A percentile compares a stretch with the other conserved stretches of the same genome.
Evolutionary conservation across 371 early-diverging fungal species (phyloP).

Genomic region (Blakeslea trispora): DNA sequence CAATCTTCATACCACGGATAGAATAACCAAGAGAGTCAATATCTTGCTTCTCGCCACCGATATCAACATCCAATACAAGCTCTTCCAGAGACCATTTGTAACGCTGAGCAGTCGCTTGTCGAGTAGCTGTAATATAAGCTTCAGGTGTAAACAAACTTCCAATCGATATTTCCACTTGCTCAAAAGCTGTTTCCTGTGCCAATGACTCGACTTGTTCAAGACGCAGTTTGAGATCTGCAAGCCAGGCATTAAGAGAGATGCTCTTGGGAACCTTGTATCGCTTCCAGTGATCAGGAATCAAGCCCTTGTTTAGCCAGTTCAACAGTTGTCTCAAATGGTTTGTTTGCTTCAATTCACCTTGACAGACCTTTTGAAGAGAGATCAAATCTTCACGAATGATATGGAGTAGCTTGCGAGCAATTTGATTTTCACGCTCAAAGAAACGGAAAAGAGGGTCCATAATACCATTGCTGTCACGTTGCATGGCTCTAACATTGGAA

Average conservation of each 20-base stretch:
- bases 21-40: conserved; percentile 21
- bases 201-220: conserved; percentile 67
- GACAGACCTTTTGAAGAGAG: conserved; percentile 67
- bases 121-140: conserved; percentile 90
- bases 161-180: conserved; percentile 66
- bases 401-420: conserved; percentile 62
- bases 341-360: conserved; percentile 82
- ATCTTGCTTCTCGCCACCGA: conserved; percentile 28
- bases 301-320: conserved; percentile 67
- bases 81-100: conserved; percentile 71
- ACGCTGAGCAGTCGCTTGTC: conserved; percentile 82
- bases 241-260: conserved; percentile 68
- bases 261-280: conserved; percentile 71
- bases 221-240: conserved; percentile 73
- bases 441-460: conserved; percentile 81
- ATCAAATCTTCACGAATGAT: conserved; percentile 69
- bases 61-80: conserved; percentile 56
- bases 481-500: conserved; percentile 38
- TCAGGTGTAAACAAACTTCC: conserved; percentile 92
- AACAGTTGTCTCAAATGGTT: conserved; percentile 80
- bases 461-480: conserved; percentile 45
- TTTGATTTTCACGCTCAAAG: conserved; percentile 80
- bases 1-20: conserved; percentile 59
- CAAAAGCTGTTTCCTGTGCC: conserved; percentile 45
- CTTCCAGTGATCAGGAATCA: conserved; percentile 82